Conservation (phyloP, 208 protist species). For the Trypanosomatidae sp. region DNA sequence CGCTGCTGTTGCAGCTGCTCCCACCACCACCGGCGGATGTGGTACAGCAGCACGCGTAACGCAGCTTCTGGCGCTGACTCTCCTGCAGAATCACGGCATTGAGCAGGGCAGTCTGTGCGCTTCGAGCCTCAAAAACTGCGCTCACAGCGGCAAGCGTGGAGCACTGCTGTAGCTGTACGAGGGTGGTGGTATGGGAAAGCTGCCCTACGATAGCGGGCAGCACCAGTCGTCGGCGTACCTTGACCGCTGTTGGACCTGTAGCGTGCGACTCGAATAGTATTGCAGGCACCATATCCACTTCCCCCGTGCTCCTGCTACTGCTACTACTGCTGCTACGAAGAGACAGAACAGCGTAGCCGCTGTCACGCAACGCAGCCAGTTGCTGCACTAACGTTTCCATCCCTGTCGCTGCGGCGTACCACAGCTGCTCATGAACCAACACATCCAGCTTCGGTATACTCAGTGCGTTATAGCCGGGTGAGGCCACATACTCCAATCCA, state of each 20-base stretch:
- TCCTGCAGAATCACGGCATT: slow-evolving; percentile 25
- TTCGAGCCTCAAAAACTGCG: slow-evolving; percentile 9
- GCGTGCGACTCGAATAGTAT: slow-evolving; percentile 19
- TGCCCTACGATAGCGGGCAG: slow-evolving; percentile 16
- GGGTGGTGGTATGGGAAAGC: slow-evolving; percentile 3
- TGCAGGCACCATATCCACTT: slow-evolving; percentile 2
- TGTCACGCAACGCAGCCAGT: slow-evolving; percentile 13
- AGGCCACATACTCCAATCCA: slow-evolving; percentile 22
- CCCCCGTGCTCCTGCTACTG: slow-evolving; percentile 1
- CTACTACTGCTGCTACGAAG: slow-evolving; percentile 7
- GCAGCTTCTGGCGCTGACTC: slow-evolving; percentile 17
- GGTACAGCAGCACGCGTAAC: slow-evolving; percentile 19
- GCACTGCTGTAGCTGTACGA: slow-evolving; percentile 19
- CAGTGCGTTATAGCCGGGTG: slow-evolving; percentile 25
- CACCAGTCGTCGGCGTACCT: slow-evolving; percentile 15
- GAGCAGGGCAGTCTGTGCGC: slow-evolving; percentile 18
- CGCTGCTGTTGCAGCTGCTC: neutral
- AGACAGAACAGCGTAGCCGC: slow-evolving; percentile 17
- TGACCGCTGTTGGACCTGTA: slow-evolving; percentile 12
- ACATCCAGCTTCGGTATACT: slow-evolving; percentile 24
- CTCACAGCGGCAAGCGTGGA: slow-evolving; percentile 14
- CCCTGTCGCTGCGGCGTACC: neutral
- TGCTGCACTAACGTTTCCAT: slow-evolving; percentile 4
- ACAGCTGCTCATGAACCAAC: slow-evolving; percentile 23
- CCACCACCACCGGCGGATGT: neutral